Percentiles rank a stretch among this genome's conserved stretches.
These are phyloP conservation scores for Papilionanthe hybrid DNA, from an alignment of 116 monocot genomes.

Conservation along the genomic window DNA sequence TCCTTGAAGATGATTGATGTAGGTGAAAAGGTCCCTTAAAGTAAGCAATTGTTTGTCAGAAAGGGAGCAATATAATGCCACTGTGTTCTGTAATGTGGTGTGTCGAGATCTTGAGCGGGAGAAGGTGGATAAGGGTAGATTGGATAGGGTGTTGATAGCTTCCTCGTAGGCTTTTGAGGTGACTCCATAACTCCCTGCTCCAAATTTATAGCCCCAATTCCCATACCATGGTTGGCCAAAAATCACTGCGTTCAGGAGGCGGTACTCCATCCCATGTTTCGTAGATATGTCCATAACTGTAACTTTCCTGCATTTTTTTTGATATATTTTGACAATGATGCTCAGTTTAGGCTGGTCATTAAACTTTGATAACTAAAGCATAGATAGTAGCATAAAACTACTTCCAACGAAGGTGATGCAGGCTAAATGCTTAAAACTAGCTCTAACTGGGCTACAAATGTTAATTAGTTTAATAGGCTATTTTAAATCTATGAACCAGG, in stretches of 20 bases:
- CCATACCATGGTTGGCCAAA: slow-evolving; percentile 84
- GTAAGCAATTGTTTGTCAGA: slow-evolving; percentile 39
- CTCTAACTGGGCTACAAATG: too few species aligned
- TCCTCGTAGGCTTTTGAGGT: slow-evolving; percentile 43
- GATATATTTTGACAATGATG: not conserved
- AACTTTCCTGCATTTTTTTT: slow-evolving; percentile 46
- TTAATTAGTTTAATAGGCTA: too few species aligned
- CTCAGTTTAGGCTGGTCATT: too few species aligned
- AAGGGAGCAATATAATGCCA: slow-evolving; percentile 49
- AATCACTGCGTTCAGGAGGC: slow-evolving; percentile 60
- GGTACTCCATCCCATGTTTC: slow-evolving; percentile 76
- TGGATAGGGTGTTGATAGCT: slow-evolving; percentile 50
- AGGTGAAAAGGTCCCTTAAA: slow-evolving; percentile 62
- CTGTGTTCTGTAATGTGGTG: slow-evolving; percentile 36
- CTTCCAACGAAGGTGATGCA: too few species aligned
- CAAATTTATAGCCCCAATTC: slow-evolving; percentile 82
- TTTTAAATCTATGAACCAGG: too few species aligned
- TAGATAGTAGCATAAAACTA: too few species aligned
- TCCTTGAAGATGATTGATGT: slow-evolving; percentile 31
- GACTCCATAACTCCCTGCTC: slow-evolving; percentile 63
- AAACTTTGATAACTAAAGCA: too few species aligned
- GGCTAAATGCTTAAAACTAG: too few species aligned
- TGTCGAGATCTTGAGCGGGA: slow-evolving; percentile 23
- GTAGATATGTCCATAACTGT: slow-evolving; percentile 87
- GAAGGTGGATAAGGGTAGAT: slow-evolving; percentile 49